A percentile compares a stretch with the other conserved stretches of the same genome.
These are phyloP conservation scores for Senna tora DNA, from an alignment of 306 rosid species.

Conservation along the genomic window DNA sequence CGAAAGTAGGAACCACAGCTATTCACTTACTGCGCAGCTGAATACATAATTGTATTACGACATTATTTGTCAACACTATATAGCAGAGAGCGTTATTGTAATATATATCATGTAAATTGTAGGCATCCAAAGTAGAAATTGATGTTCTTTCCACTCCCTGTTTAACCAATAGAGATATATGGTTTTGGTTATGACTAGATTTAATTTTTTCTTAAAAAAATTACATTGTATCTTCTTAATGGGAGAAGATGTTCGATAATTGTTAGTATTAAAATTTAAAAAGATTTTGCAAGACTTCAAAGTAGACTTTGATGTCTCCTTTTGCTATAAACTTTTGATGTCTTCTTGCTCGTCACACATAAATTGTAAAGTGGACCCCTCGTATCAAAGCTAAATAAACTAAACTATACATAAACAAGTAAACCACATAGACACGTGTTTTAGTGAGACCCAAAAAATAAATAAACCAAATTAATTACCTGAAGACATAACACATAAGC, in stretches of 20 bases:
- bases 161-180: background rate
- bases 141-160: conserved; percentile 13
- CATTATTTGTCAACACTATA: conserved; percentile 31
- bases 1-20: conserved; percentile 30
- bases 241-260: background rate
- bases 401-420: no score
- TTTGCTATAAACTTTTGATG: background rate
- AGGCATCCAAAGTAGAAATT: conserved; percentile 38
- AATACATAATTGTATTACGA: conserved; percentile 29
- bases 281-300: no score
- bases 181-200: background rate
- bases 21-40: conserved; percentile 28
- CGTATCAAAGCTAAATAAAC: no score
- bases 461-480: no score
- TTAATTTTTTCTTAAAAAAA: no score
- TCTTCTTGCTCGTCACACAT: background rate
- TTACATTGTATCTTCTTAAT: background rate
- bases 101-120: conserved; percentile 40
- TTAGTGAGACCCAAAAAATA: no score
- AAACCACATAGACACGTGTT: no score
- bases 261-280: background rate
- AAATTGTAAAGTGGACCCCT: no score
- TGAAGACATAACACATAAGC: no score
- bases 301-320: no score
- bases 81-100: conserved; percentile 41